Base-by-base conservation (phyloP, 2,329 filamentous ascomycete genomes). In the Trichoderma endophyticum region DNA sequence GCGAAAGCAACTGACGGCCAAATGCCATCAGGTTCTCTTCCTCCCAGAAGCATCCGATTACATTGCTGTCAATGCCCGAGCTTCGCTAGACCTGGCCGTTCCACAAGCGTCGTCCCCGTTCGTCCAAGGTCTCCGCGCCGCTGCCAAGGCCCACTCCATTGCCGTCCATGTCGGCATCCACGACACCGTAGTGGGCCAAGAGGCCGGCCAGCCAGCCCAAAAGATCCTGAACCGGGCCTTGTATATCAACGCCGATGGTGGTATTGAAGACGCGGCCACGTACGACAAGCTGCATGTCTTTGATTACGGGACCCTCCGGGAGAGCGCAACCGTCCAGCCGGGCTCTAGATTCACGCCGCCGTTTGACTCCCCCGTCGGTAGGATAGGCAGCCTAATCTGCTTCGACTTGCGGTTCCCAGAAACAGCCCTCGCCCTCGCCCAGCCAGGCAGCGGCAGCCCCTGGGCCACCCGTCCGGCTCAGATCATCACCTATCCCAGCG, bases 261-360 rank as follows among this genome's bases (percentile, higher is more conserved):
- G 74, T 51, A 80, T 89, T 39, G 76, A 81, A 57, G 78, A 83
- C 3, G 74, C 80, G 6, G 79, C 79, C 1, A 80, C 81, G 24
- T 98, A 98, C 82, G 92, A 97, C 80, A 98, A 98, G 81, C 83
- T 97, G 36, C 95, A 98, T 80, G 86, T 98, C 15, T 98, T 98
- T 82, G 94, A 98, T 81, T 88, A 88, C 75, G 86, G 83, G 15
- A 75, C 77, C 11, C 83, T 88, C 24, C 82, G 80, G 72, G 86
- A 88, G 78, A 85, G 82, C 67, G 80, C 81, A 30, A 91, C 86
- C 60, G 93, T 94, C 0, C 91, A 95, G 77, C 87, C 88, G 5
- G 94, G 94, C 0, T 81, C 81, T 32, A 76, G 82, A 3, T 88
- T 97, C 54, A 83, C 89, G 1, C 80, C 88, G 3, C 94, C 94